These are phyloP conservation scores for Atractiella rhizophila DNA, from an alignment of 768 basidiomycete species.

Conservation along the genomic window DNA sequence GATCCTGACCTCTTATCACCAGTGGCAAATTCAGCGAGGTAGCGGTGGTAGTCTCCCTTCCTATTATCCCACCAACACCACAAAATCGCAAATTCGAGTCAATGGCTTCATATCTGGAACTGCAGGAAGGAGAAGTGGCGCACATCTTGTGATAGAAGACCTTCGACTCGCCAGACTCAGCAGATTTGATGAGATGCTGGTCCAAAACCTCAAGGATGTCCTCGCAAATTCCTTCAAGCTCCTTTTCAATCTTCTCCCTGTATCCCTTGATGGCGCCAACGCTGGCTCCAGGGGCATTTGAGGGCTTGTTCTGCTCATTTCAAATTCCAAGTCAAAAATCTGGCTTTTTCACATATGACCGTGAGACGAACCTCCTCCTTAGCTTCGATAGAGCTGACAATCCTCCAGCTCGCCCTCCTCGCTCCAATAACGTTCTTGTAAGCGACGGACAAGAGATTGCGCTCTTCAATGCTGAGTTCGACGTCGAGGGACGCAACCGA, in stretches of 20 bases:
- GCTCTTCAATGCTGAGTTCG: slow-evolving; percentile 94
- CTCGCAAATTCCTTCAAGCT: slow-evolving; percentile 94
- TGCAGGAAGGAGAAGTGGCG: slow-evolving; percentile 18
- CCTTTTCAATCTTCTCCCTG: slow-evolving; percentile 89
- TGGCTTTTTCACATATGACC: slow-evolving; percentile 1
- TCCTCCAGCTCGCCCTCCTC: slow-evolving; percentile 90
- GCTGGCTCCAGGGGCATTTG: background rate
- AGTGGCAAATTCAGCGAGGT: slow-evolving; percentile 93
- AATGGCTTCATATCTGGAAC: slow-evolving; percentile 2
- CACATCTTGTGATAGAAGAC: slow-evolving; percentile 99
- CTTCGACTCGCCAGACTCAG: slow-evolving; percentile 87
- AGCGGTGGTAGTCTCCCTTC: slow-evolving; percentile 99
- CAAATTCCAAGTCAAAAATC: background rate
- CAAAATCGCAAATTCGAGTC: slow-evolving; percentile 3
- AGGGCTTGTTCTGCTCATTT: slow-evolving; percentile 2
- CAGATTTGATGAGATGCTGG: slow-evolving; percentile 91
- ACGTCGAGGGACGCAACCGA: slow-evolving; percentile 88
- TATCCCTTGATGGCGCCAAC: slow-evolving; percentile 76
- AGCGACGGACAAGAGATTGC: slow-evolving; percentile 86
- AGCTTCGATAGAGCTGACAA: slow-evolving; percentile 94
- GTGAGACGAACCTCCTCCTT: slow-evolving; percentile 46
- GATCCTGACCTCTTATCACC: slow-evolving; percentile 93
- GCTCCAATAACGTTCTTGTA: slow-evolving; percentile 99
- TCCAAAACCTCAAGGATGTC: slow-evolving; percentile 92
- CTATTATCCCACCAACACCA: slow-evolving; percentile 25